Conservation (phyloP, 2,329 filamentous ascomycete species). For the Colletotrichum liriopes region DNA sequence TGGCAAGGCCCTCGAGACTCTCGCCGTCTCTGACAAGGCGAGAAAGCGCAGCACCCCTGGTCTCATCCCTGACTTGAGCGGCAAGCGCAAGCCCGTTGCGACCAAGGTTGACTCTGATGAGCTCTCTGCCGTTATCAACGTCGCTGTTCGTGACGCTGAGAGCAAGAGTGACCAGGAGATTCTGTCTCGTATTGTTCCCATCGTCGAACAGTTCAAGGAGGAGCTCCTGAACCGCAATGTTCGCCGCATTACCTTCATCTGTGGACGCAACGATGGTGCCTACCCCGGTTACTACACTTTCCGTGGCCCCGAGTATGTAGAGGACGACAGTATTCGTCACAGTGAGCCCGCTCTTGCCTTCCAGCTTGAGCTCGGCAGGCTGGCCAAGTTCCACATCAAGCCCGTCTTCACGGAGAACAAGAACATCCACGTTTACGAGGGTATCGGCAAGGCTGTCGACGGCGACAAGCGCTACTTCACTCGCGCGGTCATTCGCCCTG, state of each 20-base stretch:
- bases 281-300: slow-evolving; percentile 99
- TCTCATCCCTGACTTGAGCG: slow-evolving; percentile 81
- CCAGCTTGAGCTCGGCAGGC: slow-evolving; percentile 95
- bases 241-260: slow-evolving; percentile 95
- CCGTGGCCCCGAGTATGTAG: slow-evolving; percentile 89
- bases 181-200: slow-evolving; percentile 79
- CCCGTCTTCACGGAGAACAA: slow-evolving; percentile 99
- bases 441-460: slow-evolving; percentile 92
- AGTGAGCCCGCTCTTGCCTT: slow-evolving; percentile 96
- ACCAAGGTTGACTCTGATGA: slow-evolving; percentile 78
- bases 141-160: slow-evolving; percentile 92
- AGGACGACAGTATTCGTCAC: slow-evolving; percentile 97
- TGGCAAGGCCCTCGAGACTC: slow-evolving; percentile 85
- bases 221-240: slow-evolving; percentile 87
- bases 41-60: slow-evolving; percentile 70
- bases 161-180: slow-evolving; percentile 86
- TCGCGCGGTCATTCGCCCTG: slow-evolving; percentile 93
- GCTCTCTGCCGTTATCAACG: slow-evolving; percentile 91
- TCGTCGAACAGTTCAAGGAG: slow-evolving; percentile 86
- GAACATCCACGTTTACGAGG: slow-evolving; percentile 99
- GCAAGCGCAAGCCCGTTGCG: slow-evolving; percentile 76
- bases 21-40: slow-evolving; percentile 74
- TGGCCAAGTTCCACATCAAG: slow-evolving; percentile 98
- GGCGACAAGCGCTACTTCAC: slow-evolving; percentile 99
- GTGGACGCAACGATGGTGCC: slow-evolving; percentile 92